These are phyloP conservation scores for Kwoniella europaea DNA, from an alignment of 768 basidiomycete species.

Conservation along the genomic window DNA sequence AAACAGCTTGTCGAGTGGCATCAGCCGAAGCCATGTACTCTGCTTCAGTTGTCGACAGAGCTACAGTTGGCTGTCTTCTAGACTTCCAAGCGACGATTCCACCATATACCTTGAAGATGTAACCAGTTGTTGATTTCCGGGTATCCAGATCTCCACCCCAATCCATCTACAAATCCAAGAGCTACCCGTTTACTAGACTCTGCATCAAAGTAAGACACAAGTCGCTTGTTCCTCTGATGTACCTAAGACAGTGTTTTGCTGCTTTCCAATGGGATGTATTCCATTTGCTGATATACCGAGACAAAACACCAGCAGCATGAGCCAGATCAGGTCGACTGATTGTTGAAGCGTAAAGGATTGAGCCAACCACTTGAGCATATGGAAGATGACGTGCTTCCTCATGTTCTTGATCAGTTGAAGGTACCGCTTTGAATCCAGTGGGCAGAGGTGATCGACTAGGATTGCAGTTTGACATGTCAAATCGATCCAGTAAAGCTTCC, in stretches of 20 bases:
- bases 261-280: conserved; percentile 30
- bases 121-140: conserved; percentile 58
- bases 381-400: conserved; percentile 5
- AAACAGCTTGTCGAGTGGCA: conserved; percentile 58
- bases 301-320: conserved; percentile 14
- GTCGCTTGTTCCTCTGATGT: conserved; percentile 36
- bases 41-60: conserved; percentile 61
- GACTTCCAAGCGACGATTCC: conserved; percentile 58
- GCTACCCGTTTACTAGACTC: conserved; percentile 42
- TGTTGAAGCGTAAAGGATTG: conserved; percentile 24
- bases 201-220: conserved; percentile 24
- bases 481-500: conserved; percentile 18
- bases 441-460: conserved; percentile 6
- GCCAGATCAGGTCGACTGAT: conserved; percentile 14
- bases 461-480: conserved; percentile 19
- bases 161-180: conserved; percentile 53
- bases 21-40: conserved; percentile 61
- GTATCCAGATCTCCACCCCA: conserved; percentile 51
- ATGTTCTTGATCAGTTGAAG: conserved; percentile 6
- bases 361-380: conserved; percentile 20
- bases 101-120: conserved; percentile 57
- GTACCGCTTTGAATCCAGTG: background rate
- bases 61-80: conserved; percentile 58
- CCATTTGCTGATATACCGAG: conserved; percentile 26
- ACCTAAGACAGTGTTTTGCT: conserved; percentile 32